phyloP scores from a whole-genome alignment of 177 flowering plant species.

The Vitis hybrid region DNA sequence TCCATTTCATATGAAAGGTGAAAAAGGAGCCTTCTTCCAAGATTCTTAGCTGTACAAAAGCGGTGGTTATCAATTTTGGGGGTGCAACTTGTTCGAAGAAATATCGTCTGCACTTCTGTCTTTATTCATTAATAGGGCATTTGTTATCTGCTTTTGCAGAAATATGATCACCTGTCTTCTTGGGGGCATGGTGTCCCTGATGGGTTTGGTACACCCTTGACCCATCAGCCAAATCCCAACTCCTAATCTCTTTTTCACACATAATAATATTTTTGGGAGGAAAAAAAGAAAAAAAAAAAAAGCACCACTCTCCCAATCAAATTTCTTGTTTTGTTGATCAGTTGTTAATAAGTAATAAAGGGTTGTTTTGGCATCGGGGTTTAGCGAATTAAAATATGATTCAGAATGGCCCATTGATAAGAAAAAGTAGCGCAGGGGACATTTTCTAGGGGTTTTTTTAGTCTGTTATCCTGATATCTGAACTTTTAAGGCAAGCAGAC shows the following conservation, averaged over 20 bases:
- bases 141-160: conserved; percentile 9
- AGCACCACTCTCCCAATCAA: too few relatives aligned
- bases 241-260: too few relatives aligned
- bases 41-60: background rate
- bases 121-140: conserved; percentile 10
- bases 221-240: too few relatives aligned
- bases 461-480: conserved; percentile 18
- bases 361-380: too few relatives aligned
- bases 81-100: background rate
- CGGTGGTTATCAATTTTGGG: background rate
- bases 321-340: too few relatives aligned
- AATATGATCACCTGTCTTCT: conserved; percentile 15
- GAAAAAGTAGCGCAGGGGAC: too few relatives aligned
- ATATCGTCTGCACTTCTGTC: background rate
- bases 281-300: too few relatives aligned
- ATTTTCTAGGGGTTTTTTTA: too few relatives aligned
- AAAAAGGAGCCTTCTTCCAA: background rate
- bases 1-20: background rate
- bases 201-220: conserved; percentile 11
- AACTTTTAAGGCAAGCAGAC: conserved; percentile 27
- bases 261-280: too few relatives aligned
- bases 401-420: too few relatives aligned
- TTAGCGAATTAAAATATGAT: too few relatives aligned
- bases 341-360: too few relatives aligned
- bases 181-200: conserved; percentile 13